These are phyloP conservation scores for Lentinula boryana DNA, from an alignment of 768 basidiomycete species.

Conservation along the genomic window DNA sequence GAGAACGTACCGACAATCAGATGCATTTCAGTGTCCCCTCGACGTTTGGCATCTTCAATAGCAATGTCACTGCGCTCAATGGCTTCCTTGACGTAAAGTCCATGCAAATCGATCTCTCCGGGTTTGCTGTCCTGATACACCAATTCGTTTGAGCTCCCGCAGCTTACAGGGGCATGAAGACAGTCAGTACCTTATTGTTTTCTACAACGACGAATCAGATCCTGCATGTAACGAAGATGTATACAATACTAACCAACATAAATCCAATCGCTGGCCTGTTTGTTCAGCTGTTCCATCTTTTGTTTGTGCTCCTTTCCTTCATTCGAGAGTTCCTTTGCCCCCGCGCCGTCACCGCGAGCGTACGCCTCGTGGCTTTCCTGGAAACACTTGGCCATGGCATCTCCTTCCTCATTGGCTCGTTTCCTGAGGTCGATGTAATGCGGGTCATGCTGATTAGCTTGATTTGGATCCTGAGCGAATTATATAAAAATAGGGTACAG, in stretches of 20 bases:
- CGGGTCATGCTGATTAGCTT: slow-evolving; percentile 61
- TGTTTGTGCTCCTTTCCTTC: slow-evolving; percentile 75
- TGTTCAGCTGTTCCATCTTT: slow-evolving; percentile 75
- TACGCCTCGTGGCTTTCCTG: slow-evolving; percentile 76
- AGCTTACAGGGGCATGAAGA: background rate
- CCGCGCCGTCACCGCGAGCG: slow-evolving; percentile 60
- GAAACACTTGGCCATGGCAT: slow-evolving; percentile 68
- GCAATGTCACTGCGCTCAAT: slow-evolving; percentile 67
- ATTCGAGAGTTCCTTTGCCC: slow-evolving; percentile 76
- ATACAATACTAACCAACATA: slow-evolving; percentile 51
- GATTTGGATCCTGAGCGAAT: slow-evolving; percentile 43
- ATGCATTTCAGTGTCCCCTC: slow-evolving; percentile 59
- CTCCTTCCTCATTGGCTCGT: slow-evolving; percentile 73
- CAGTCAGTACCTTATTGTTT: slow-evolving; percentile 59
- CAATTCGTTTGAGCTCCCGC: background rate
- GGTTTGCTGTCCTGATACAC: slow-evolving; percentile 49
- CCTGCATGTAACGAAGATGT: background rate
- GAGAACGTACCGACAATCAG: slow-evolving; percentile 69
- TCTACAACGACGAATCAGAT: slow-evolving; percentile 32
- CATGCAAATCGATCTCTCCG: slow-evolving; percentile 86
- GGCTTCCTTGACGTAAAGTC: slow-evolving; percentile 91
- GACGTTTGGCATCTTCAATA: slow-evolving; percentile 57
- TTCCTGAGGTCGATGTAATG: slow-evolving; percentile 68
- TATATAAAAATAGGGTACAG: background rate
- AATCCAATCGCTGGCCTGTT: slow-evolving; percentile 84